These are phyloP conservation scores for Cylindrotheca fusiformis DNA, from an alignment of 108 stramenopile species.

Conservation along the genomic window DNA sequence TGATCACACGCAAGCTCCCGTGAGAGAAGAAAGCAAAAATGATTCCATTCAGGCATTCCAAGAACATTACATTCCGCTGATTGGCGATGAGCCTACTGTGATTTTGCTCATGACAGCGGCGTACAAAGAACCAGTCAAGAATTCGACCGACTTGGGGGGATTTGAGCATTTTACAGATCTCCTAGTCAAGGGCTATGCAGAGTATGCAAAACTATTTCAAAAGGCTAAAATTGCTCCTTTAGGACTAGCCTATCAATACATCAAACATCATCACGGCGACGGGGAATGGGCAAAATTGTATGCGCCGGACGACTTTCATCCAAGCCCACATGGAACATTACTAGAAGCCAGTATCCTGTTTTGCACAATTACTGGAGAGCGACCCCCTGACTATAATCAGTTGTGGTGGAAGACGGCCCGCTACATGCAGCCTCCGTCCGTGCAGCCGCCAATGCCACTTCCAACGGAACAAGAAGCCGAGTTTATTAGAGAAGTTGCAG, in stretches of 20 bases:
- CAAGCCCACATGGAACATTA: slow-evolving; percentile 68
- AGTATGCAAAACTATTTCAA: slow-evolving; percentile 23
- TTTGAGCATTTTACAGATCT: slow-evolving; percentile 49
- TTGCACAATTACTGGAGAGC: slow-evolving; percentile 45
- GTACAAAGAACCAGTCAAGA: slow-evolving; percentile 45
- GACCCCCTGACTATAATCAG: slow-evolving; percentile 17
- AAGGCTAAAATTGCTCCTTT: slow-evolving; percentile 57
- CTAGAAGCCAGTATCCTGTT: slow-evolving; percentile 66
- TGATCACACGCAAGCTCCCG: slow-evolving; percentile 74
- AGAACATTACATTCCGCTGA: slow-evolving; percentile 50
- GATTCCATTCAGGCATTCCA: slow-evolving; percentile 32
- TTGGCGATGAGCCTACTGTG: slow-evolving; percentile 5
- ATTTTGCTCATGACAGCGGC: slow-evolving; percentile 64
- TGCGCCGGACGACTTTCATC: slow-evolving; percentile 67
- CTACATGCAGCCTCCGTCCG: slow-evolving; percentile 33
- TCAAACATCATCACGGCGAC: slow-evolving; percentile 5
- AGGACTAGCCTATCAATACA: slow-evolving; percentile 50
- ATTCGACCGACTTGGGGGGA: slow-evolving; percentile 53
- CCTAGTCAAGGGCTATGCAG: slow-evolving; percentile 40
- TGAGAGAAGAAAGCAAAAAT: slow-evolving; percentile 32
- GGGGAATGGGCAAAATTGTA: slow-evolving; percentile 52
- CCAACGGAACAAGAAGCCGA: slow-evolving; percentile 53
- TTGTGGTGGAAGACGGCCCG: slow-evolving; percentile 38
- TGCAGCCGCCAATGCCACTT: slow-evolving; percentile 29
- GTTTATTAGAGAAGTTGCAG: slow-evolving; percentile 32